Evolutionary conservation across 2,329 filamentous ascomycete species (phyloP).

Genomic region (Boeremia lycopersici): DNA sequence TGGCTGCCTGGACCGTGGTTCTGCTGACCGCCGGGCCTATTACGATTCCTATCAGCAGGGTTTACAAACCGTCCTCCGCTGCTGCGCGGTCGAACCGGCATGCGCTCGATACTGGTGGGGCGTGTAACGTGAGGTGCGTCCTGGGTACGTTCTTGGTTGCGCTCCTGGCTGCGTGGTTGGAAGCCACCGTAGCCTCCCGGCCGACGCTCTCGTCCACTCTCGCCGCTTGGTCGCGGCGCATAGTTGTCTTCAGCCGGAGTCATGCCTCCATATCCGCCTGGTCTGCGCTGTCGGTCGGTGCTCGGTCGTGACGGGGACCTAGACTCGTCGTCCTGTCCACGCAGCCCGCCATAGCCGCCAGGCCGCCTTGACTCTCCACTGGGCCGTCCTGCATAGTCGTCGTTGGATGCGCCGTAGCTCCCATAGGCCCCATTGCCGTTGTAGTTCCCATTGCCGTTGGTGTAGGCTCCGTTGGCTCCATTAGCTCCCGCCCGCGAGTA

Average conservation of each 20-base stretch:
- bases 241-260: slow-evolving; percentile 35
- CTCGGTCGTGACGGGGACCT: slow-evolving; percentile 23
- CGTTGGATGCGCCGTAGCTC: slow-evolving; percentile 26
- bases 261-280: slow-evolving; percentile 36
- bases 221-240: slow-evolving; percentile 25
- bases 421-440: slow-evolving; percentile 27
- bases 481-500: slow-evolving; percentile 41
- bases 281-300: slow-evolving; percentile 35
- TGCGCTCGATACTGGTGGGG: slow-evolving; percentile 52
- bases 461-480: slow-evolving; percentile 33
- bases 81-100: slow-evolving; percentile 49
- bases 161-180: slow-evolving; percentile 25
- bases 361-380: slow-evolving; percentile 42
- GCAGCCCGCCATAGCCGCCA: slow-evolving; percentile 37
- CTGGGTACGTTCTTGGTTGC: slow-evolving; percentile 28
- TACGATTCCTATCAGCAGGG: slow-evolving; percentile 38
- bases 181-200: slow-evolving; percentile 35
- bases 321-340: slow-evolving; percentile 25
- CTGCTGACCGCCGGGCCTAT: slow-evolving; percentile 26
- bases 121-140: slow-evolving; percentile 40
- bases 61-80: slow-evolving; percentile 36
- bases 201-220: slow-evolving; percentile 32
- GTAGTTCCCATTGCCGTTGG: slow-evolving; percentile 38
- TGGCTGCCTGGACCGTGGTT: slow-evolving; percentile 49
- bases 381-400: slow-evolving; percentile 25